Evolutionary conservation across 139 green algal species (phyloP).

Genomic region (Chlamydomonas asymmetrica): DNA sequence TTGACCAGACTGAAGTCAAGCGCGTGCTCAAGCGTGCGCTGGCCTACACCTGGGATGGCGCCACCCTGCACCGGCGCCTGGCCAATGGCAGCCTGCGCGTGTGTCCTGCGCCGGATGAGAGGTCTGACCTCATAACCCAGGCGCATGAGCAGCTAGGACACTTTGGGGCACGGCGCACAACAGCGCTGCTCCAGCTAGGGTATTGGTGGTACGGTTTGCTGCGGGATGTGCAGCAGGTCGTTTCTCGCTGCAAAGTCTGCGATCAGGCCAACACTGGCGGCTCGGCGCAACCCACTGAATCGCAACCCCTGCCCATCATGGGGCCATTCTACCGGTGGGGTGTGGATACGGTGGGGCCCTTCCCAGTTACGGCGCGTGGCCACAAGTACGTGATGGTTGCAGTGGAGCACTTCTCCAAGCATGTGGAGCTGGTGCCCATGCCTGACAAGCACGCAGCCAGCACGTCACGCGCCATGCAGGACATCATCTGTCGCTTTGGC

Average conservation of each 20-base stretch:
- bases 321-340: conserved; percentile 16
- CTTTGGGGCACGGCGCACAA: conserved; percentile 3
- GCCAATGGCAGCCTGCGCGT: no score
- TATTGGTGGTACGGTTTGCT: conserved; percentile 16
- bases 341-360: conserved; percentile 24
- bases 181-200: background rate
- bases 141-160: conserved; percentile 2
- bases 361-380: background rate
- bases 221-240: background rate
- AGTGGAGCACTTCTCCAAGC: conserved; percentile 35
- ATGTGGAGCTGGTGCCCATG: conserved; percentile 16
- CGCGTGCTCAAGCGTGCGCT: no score
- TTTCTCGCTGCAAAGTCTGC: background rate
- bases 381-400: conserved; percentile 36
- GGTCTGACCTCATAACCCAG: no score
- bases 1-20: no score
- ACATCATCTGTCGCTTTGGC: conserved; percentile 18
- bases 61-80: no score
- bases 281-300: background rate
- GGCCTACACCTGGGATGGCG: no score
- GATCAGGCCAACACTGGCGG: background rate
- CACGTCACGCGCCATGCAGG: background rate
- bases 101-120: no score
- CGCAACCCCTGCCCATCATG: conserved; percentile 15
- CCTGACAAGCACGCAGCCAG: background rate